Percentiles rank a stretch among this genome's conserved stretches.
phyloP scores from a whole-genome alignment of 2,329 filamentous ascomycete species.

The Ceratocystiopsis sp. region DNA sequence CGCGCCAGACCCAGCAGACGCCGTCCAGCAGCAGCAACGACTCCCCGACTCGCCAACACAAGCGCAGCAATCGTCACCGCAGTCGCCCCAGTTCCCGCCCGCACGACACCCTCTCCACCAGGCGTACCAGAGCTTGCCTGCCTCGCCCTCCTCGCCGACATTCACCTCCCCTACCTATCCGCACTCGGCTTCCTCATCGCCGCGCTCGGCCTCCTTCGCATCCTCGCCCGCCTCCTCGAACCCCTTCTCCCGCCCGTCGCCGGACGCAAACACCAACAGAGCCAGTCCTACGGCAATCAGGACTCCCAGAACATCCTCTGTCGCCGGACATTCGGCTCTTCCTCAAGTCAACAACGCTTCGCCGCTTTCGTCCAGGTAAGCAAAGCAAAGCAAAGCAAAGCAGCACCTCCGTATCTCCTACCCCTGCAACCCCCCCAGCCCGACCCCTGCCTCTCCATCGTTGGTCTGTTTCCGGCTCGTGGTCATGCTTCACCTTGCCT shows the following conservation, averaged over 20 bases:
- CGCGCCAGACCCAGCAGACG: constrained; percentile 14
- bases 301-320: constrained; percentile 1
- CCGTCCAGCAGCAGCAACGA: background rate
- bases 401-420: background rate
- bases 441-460: background rate
- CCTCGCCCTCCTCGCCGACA: constrained; percentile 9
- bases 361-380: constrained; percentile 11
- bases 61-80: background rate
- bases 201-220: constrained; percentile 1
- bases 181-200: background rate
- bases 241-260: constrained; percentile 1
- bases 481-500: too few relatives aligned
- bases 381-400: too few relatives aligned
- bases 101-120: background rate
- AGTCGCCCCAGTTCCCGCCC: background rate
- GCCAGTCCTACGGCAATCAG: background rate
- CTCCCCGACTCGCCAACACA: background rate
- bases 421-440: background rate
- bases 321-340: constrained; percentile 5
- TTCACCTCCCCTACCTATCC: constrained; percentile 3
- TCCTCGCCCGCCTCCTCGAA: background rate
- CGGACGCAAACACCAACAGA: background rate
- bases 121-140: constrained; percentile 4
- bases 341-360: constrained; percentile 4
- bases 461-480: too few relatives aligned